Evolutionary conservation across 2,329 filamentous ascomycete species (phyloP).

Genomic region (Penicillium olsonii): DNA sequence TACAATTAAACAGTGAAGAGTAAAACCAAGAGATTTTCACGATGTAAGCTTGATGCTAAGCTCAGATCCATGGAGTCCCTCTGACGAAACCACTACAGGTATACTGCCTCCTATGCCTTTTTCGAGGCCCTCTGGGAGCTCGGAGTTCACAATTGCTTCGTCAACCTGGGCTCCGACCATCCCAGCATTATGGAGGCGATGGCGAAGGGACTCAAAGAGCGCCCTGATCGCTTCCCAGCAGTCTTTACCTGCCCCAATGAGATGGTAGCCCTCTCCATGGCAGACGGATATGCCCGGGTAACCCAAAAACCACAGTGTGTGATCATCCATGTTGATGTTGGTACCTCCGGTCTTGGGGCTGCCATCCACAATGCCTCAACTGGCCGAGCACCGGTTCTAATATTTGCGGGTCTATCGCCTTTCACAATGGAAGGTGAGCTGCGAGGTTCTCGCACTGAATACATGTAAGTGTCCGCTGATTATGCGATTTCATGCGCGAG

Average conservation of each 20-base stretch:
- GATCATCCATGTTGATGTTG: constrained; percentile 81
- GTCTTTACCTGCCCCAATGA: constrained; percentile 82
- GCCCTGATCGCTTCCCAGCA: constrained; percentile 63
- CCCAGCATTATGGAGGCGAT: constrained; percentile 79
- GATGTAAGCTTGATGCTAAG: background rate
- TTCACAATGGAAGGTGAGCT: constrained; percentile 77
- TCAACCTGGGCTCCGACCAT: constrained; percentile 59
- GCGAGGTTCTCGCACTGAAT: constrained; percentile 75
- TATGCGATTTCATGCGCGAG: background rate
- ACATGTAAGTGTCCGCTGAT: constrained; percentile 32
- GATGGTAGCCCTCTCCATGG: constrained; percentile 86
- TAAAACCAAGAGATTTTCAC: background rate
- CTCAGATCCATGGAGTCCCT: too few species aligned
- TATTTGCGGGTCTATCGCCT: constrained; percentile 77
- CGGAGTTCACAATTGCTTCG: constrained; percentile 50
- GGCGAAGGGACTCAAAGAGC: constrained; percentile 71
- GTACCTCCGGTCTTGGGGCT: constrained; percentile 74
- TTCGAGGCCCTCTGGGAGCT: constrained; percentile 79
- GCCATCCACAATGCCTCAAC: constrained; percentile 78
- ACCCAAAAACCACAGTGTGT: constrained; percentile 74
- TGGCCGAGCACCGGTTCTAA: constrained; percentile 71
- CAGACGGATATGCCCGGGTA: constrained; percentile 74
- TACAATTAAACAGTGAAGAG: background rate
- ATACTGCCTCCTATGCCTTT: constrained; percentile 79
- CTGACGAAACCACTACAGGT: constrained; percentile 18